Conservation (phyloP, 331 rosid species). For the Acacia concinna region DNA sequence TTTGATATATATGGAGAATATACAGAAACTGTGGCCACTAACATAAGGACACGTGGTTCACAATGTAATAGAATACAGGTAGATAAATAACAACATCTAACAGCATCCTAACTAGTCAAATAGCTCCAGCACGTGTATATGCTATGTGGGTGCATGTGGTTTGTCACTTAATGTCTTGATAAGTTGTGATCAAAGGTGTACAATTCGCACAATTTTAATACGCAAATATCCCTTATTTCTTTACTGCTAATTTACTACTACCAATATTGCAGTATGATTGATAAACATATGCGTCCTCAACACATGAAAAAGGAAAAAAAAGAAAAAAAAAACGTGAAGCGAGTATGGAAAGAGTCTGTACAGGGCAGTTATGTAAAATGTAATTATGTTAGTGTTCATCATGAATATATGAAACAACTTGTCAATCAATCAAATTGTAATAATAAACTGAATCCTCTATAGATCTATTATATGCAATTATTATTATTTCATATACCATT, state of each 20-base stretch:
- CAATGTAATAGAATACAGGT: too few relatives aligned
- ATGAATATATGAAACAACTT: neutral
- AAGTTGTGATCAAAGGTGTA: slow-evolving; percentile 38
- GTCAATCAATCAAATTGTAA: neutral
- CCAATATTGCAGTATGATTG: neutral
- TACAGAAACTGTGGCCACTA: too few relatives aligned
- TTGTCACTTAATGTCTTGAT: too few relatives aligned
- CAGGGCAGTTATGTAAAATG: neutral
- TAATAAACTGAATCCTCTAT: neutral
- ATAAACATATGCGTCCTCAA: neutral
- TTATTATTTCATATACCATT: neutral
- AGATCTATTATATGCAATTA: neutral
- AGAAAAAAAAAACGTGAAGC: neutral
- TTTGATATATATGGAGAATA: too few relatives aligned
- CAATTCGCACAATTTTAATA: neutral
- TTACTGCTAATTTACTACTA: neutral
- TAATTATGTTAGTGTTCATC: neutral
- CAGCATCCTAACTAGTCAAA: too few relatives aligned
- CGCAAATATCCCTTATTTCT: neutral
- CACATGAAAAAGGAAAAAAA: neutral
- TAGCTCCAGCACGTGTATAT: too few relatives aligned
- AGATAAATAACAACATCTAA: too few relatives aligned
- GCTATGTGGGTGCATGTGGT: too few relatives aligned
- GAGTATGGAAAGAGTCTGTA: neutral
- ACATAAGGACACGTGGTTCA: too few relatives aligned